phyloP scores from a whole-genome alignment of 2,329 filamentous ascomycete species.

The Drechmeria coniospora region DNA sequence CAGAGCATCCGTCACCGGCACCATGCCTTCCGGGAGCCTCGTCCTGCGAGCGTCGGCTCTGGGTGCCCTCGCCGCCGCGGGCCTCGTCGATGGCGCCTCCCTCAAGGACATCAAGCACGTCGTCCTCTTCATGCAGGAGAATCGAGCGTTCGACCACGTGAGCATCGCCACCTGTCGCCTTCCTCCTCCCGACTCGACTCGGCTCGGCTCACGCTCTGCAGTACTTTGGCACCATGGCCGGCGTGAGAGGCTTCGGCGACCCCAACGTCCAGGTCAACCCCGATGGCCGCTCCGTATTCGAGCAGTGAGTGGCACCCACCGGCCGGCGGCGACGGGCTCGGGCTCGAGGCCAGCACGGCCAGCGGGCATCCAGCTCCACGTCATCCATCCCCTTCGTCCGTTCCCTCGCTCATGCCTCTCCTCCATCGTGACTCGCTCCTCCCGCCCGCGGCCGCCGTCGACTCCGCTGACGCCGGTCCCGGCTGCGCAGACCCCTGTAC shows the following conservation, averaged over 20 bases:
- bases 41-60: background rate
- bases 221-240: constrained; percentile 39
- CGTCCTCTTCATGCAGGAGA: constrained; percentile 40
- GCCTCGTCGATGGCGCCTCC: constrained; percentile 17
- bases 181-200: too few species aligned
- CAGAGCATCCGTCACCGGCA: background rate
- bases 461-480: too few species aligned
- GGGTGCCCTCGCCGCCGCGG: constrained; percentile 7
- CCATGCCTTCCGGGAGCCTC: background rate
- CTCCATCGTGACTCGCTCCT: too few species aligned
- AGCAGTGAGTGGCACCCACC: constrained; percentile 28
- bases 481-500: constrained; percentile 2
- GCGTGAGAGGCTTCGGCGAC: constrained; percentile 37
- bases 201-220: constrained; percentile 9
- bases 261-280: constrained; percentile 11
- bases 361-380: too few species aligned
- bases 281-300: constrained; percentile 27
- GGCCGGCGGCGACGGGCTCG: too few species aligned
- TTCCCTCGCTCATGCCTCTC: background rate
- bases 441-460: too few species aligned
- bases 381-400: too few species aligned
- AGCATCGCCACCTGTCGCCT: constrained; percentile 2
- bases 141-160: constrained; percentile 17
- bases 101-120: constrained; percentile 38
- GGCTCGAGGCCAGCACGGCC: too few species aligned